Percentiles rank a stretch among this genome's conserved stretches.
Conservation (phyloP, 345 rosid genomes). For the Toxicodendron radicans region DNA sequence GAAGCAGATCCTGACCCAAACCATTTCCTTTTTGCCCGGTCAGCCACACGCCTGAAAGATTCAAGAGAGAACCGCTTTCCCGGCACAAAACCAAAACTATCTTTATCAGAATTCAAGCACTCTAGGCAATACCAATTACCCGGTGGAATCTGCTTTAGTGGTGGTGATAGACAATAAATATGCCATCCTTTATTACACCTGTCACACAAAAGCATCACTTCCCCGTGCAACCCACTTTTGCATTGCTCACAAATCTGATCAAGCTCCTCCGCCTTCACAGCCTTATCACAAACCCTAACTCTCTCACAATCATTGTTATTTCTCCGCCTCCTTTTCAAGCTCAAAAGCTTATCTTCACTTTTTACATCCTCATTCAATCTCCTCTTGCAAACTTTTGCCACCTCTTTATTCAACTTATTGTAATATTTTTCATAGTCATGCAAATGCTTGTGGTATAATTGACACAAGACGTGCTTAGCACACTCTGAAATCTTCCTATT, state of each 20-base stretch:
- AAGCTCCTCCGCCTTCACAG: conserved; percentile 40
- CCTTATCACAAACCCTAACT: conserved; percentile 36
- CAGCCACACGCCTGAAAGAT: conserved; percentile 85
- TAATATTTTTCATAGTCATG: conserved; percentile 73
- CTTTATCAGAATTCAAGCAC: conserved; percentile 87
- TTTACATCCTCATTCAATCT: conserved; percentile 33
- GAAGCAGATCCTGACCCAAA: conserved; percentile 70
- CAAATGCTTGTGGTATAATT: conserved; percentile 78
- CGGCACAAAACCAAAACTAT: conserved; percentile 92
- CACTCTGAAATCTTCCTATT: conserved; percentile 74
- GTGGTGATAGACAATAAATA: conserved; percentile 90
- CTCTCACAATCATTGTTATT: conserved; percentile 33
- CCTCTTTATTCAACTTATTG: conserved; percentile 43
- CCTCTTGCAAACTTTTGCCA: conserved; percentile 56
- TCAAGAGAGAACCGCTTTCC: conserved; percentile 65
- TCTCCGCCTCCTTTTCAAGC: conserved; percentile 58
- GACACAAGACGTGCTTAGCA: conserved; percentile 84
- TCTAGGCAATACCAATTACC: conserved; percentile 98
- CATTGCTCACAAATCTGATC: conserved; percentile 94
- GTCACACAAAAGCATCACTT: conserved; percentile 94
- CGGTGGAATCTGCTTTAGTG: conserved; percentile 74
- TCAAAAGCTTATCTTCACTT: conserved; percentile 24
- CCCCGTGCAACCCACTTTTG: conserved; percentile 82
- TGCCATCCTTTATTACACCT: conserved; percentile 98
- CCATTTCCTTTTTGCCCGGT: conserved; percentile 86